Evolutionary conservation across 1,139 yeast species (phyloP).

Genomic region (Citeromyces hawaiiensis): DNA sequence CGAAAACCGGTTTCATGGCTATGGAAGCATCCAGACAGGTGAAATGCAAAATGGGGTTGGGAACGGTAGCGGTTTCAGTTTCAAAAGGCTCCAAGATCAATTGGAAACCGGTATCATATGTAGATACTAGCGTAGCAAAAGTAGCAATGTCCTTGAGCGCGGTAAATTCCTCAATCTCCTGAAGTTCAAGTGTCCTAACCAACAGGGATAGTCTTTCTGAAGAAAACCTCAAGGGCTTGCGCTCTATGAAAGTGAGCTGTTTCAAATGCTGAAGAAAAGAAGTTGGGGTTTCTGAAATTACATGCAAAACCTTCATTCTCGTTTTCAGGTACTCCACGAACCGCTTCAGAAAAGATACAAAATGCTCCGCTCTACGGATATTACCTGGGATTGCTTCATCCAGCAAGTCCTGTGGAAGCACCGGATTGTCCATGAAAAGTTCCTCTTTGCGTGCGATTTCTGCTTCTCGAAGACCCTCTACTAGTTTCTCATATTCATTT

Average conservation of each 20-base stretch:
- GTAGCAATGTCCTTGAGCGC: conserved; percentile 94
- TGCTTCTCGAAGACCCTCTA: conserved; percentile 74
- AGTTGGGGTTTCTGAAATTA: conserved; percentile 90
- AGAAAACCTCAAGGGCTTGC: conserved; percentile 83
- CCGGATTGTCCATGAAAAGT: conserved; percentile 78
- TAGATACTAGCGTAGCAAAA: conserved; percentile 89
- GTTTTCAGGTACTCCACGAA: conserved; percentile 91
- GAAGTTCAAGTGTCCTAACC: conserved; percentile 78
- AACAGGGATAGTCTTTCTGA: conserved; percentile 81
- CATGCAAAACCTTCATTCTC: conserved; percentile 94
- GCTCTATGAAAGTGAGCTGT: conserved; percentile 83
- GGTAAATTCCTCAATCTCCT: conserved; percentile 82
- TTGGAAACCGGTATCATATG: conserved; percentile 88
- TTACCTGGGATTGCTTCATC: conserved; percentile 96
- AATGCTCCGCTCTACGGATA: conserved; percentile 92
- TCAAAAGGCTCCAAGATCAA: conserved; percentile 92
- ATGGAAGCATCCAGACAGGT: conserved; percentile 96
- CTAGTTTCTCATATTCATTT: conserved; percentile 82
- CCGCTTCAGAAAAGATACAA: conserved; percentile 80
- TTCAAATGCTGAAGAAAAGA: conserved; percentile 87
- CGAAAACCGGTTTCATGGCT: conserved; percentile 95
- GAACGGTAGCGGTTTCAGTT: conserved; percentile 94
- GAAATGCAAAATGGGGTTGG: conserved; percentile 91
- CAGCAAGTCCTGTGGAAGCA: conserved; percentile 68
- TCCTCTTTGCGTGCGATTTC: conserved; percentile 70